These are phyloP conservation scores for Calycina marina DNA, from an alignment of 2,329 filamentous ascomycete genomes.

Conservation along the genomic window DNA sequence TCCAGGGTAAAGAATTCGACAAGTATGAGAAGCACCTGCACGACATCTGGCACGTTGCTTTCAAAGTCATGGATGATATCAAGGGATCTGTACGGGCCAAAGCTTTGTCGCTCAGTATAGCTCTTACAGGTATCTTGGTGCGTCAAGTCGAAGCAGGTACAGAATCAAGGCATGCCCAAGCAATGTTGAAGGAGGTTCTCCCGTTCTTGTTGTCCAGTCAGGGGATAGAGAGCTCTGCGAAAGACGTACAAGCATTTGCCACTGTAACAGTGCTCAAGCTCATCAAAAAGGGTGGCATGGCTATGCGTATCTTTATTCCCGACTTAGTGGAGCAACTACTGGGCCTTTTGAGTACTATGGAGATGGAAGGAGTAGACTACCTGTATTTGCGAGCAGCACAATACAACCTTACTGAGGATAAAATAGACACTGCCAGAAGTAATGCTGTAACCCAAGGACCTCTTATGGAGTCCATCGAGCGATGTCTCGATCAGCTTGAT, in stretches of 20 bases:
- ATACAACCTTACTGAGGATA: slow-evolving; percentile 69
- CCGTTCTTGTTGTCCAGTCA: slow-evolving; percentile 84
- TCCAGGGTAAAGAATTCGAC: slow-evolving; percentile 62
- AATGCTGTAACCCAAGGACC: slow-evolving; percentile 38
- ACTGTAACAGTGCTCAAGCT: slow-evolving; percentile 76
- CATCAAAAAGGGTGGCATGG: slow-evolving; percentile 73
- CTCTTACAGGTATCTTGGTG: slow-evolving; percentile 72
- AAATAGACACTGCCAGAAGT: slow-evolving; percentile 1
- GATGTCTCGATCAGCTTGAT: slow-evolving; percentile 74
- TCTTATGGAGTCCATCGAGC: slow-evolving; percentile 82
- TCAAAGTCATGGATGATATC: slow-evolving; percentile 92
- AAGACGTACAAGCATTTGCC: slow-evolving; percentile 77
- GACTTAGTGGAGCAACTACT: slow-evolving; percentile 70
- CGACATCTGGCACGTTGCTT: slow-evolving; percentile 70
- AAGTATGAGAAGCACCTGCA: slow-evolving; percentile 76
- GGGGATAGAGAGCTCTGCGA: slow-evolving; percentile 74
- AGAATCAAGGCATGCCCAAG: slow-evolving; percentile 51
- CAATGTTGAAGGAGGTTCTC: slow-evolving; percentile 74
- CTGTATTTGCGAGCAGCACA: slow-evolving; percentile 76
- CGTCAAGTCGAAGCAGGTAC: slow-evolving; percentile 72
- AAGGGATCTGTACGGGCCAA: slow-evolving; percentile 77
- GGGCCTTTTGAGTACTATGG: slow-evolving; percentile 70
- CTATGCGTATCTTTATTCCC: slow-evolving; percentile 67
- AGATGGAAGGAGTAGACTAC: slow-evolving; percentile 83
- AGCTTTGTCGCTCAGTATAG: slow-evolving; percentile 69